Evolutionary conservation across 108 stramenopile species (phyloP), one percentile per base, ranked within the genome.

Genomic region (Cyclostephanos tholiformis): DNA sequence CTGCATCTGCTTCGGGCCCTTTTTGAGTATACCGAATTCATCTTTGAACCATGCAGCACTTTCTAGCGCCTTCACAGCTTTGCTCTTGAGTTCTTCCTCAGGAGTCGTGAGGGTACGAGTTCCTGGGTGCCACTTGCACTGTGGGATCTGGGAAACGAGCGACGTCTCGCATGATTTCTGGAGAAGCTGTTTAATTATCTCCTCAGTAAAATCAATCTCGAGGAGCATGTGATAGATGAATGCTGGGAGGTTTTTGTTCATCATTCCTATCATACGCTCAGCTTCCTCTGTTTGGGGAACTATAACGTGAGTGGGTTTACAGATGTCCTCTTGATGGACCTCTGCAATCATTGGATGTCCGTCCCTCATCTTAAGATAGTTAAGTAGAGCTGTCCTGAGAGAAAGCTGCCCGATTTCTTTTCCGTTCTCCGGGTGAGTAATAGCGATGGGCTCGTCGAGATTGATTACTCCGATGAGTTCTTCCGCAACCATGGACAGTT

Each of bases 231-330:
- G 30, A 8, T 35, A 36, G 17, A 60, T 9, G 22, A 23, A 60
- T 1, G 59, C 59, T 17, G 30, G 30, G 4, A 60, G 16, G 16
- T 60, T 29, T 30, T 60, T 60, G 38, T 60, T 60, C 59, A 60
- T 60, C 59, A 35, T 60, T 9, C 14, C 35, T 3, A 60, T 7
- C 19, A 60, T 60, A 2, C 30, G 27, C 17, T 60, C 59, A 12
- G 59, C 59, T 14, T 60, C 59, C 2, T 8, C 13, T 2, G 59
- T 19, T 1, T 35, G 11, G 0, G 59, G 59, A 17, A 60, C 30
- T 7, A 60, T 30, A 6, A 60, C 4, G 1, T 60, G 30, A 0
- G 32, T 32, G 1, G 30, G 11, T 12, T 19, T 35, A 2, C 12
- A 19, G 16, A 36, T 19, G 6, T 8, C 16, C 2, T 14, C 9